Evolutionary conservation across 2,329 filamentous ascomycete genomes (phyloP).

Genomic region (Ustulina deusta): DNA sequence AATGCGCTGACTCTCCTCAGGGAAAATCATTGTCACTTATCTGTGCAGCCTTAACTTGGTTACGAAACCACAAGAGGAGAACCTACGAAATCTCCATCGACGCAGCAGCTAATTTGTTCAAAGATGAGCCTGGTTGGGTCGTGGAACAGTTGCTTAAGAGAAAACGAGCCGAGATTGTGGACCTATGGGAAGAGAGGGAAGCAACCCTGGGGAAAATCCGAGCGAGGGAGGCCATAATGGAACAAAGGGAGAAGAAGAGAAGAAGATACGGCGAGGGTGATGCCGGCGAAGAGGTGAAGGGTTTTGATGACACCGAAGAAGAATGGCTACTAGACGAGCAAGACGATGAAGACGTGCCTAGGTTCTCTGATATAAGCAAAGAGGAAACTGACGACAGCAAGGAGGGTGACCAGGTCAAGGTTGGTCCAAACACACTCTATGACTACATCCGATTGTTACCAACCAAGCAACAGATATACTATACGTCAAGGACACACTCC

Average conservation of each 20-base stretch:
- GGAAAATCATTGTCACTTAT: slow-evolving; percentile 94
- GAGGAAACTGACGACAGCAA: slow-evolving; percentile 64
- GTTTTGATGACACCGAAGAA: slow-evolving; percentile 59
- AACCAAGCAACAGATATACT: slow-evolving; percentile 73
- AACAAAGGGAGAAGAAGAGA: slow-evolving; percentile 62
- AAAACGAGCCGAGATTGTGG: slow-evolving; percentile 73
- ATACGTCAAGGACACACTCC: slow-evolving; percentile 92
- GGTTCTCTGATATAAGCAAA: slow-evolving; percentile 72
- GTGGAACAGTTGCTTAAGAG: slow-evolving; percentile 79
- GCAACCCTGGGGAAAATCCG: slow-evolving; percentile 74
- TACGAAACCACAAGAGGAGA: slow-evolving; percentile 81
- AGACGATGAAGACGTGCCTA: slow-evolving; percentile 62
- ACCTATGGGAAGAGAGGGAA: slow-evolving; percentile 79
- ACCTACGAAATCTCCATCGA: slow-evolving; percentile 66
- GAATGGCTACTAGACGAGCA: slow-evolving; percentile 80
- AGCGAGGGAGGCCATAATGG: slow-evolving; percentile 70
- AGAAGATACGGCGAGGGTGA: slow-evolving; percentile 57
- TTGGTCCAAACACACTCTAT: slow-evolving; percentile 46
- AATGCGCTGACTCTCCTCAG: slow-evolving; percentile 53
- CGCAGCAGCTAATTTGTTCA: slow-evolving; percentile 57
- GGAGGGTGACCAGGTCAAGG: slow-evolving; percentile 69
- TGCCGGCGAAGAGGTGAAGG: slow-evolving; percentile 33
- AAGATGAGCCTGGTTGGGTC: slow-evolving; percentile 87
- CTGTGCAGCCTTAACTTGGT: slow-evolving; percentile 88
- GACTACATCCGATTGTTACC: not conserved